A percentile compares a stretch with the other conserved stretches of the same genome.
Conservation (phyloP, 2,329 filamentous ascomycete genomes). For the Colletotrichum spinosum region DNA sequence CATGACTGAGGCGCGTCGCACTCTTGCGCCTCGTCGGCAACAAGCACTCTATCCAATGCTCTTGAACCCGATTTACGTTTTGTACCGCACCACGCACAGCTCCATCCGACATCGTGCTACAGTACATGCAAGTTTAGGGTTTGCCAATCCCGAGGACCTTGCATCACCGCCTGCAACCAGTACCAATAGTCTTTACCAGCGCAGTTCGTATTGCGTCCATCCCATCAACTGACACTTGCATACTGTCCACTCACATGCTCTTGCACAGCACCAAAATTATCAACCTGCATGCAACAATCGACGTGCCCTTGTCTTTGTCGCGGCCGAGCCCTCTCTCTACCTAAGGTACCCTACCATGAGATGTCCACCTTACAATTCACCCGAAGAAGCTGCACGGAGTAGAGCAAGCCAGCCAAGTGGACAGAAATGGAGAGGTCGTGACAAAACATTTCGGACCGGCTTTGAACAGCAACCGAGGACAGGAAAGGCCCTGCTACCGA, state of each 20-base stretch:
- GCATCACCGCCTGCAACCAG: neutral
- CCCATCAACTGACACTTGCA: conserved; percentile 35
- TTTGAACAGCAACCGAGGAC: too few species aligned
- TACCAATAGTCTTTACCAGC: conserved; percentile 20
- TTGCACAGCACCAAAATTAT: conserved; percentile 15
- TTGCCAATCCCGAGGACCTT: conserved; percentile 5
- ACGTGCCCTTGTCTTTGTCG: conserved; percentile 4
- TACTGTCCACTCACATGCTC: conserved; percentile 12
- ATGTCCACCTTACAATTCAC: too few species aligned
- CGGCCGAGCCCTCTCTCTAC: neutral
- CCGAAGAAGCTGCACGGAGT: neutral
- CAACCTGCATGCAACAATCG: conserved; percentile 19
- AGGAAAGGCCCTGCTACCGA: neutral
- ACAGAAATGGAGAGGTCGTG: conserved; percentile 13
- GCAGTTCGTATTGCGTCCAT: conserved; percentile 23
- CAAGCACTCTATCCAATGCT: too few species aligned
- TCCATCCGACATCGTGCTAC: conserved; percentile 11
- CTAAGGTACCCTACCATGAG: too few species aligned
- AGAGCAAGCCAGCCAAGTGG: neutral
- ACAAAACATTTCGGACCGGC: too few species aligned
- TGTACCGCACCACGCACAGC: neutral
- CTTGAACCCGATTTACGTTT: neutral
- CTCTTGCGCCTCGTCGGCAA: too few species aligned
- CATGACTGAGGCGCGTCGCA: too few species aligned
- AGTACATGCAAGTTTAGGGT: conserved; percentile 8